Percentiles rank a stretch among this genome's conserved stretches.
These are phyloP conservation scores for Exophiala aquamarina DNA, from an alignment of 2,329 filamentous ascomycete species.

Conservation along the genomic window DNA sequence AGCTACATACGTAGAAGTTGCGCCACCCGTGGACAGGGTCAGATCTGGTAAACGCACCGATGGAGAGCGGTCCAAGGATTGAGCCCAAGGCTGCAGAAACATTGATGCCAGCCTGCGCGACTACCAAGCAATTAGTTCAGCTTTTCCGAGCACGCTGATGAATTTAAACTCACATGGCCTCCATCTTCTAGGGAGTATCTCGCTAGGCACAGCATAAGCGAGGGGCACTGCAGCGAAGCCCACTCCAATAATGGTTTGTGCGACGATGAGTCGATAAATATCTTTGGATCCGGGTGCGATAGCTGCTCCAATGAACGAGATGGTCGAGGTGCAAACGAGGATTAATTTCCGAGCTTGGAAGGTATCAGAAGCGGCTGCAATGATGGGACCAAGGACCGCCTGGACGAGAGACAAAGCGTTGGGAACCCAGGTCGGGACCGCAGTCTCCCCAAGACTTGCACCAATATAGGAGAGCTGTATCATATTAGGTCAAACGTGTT, in stretches of 20 bases:
- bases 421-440: slow-evolving; percentile 8
- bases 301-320: slow-evolving; percentile 11
- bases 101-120: slow-evolving; percentile 8
- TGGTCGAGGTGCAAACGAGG: slow-evolving; percentile 7
- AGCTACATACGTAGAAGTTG: slow-evolving; percentile 13
- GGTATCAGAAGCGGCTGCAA: slow-evolving; percentile 15
- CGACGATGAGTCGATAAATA: slow-evolving; percentile 13
- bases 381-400: slow-evolving; percentile 14
- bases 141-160: too few relatives aligned
- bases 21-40: slow-evolving; percentile 12
- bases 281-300: slow-evolving; percentile 13
- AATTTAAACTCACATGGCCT: slow-evolving; percentile 17
- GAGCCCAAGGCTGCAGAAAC: slow-evolving; percentile 2
- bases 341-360: slow-evolving; percentile 18
- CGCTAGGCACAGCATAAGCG: slow-evolving; percentile 14
- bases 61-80: slow-evolving; percentile 5
- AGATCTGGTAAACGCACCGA: slow-evolving; percentile 7
- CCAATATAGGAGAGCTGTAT: slow-evolving; percentile 17
- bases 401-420: slow-evolving; percentile 12
- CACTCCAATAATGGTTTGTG: slow-evolving; percentile 13
- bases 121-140: neutral
- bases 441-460: slow-evolving; percentile 3
- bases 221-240: slow-evolving; percentile 16
- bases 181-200: slow-evolving; percentile 20
- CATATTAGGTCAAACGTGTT: too few relatives aligned